phyloP scores from a whole-genome alignment of 495 filamentous ascomycete species.

The Rhizodiscina lignyota region DNA sequence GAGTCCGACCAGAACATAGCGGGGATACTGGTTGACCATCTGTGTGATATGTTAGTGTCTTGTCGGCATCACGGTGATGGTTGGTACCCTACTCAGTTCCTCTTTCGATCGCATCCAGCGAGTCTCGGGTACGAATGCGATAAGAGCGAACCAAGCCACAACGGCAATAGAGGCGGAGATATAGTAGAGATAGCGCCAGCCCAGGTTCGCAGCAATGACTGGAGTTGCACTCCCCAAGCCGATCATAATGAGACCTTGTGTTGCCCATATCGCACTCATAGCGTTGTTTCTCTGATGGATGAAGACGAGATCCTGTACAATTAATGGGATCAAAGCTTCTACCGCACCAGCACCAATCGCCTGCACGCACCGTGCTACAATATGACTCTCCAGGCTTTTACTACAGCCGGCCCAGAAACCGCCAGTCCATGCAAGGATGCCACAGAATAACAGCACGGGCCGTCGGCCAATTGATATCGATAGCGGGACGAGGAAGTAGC shows the following conservation, averaged over 20 bases:
- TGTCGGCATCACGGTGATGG: too few species aligned
- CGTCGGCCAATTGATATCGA: conserved; percentile 16
- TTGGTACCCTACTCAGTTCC: conserved; percentile 4
- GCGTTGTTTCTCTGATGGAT: conserved; percentile 16
- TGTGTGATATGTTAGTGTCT: too few species aligned
- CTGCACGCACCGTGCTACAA: conserved; percentile 10
- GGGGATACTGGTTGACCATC: conserved; percentile 1
- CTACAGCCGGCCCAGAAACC: conserved; percentile 13
- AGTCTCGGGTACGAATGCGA: conserved; percentile 13
- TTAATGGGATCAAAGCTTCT: conserved; percentile 15
- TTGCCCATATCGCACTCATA: conserved; percentile 11
- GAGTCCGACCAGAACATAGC: conserved; percentile 5
- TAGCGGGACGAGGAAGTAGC: conserved; percentile 14
- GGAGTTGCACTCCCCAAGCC: conserved; percentile 11
- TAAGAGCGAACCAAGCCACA: conserved; percentile 11
- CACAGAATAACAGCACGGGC: conserved; percentile 13
- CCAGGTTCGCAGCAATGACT: conserved; percentile 9
- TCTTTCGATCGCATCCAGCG: conserved; percentile 11
- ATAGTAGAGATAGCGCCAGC: conserved; percentile 17
- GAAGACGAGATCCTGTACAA: conserved; percentile 16
- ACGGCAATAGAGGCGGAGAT: conserved; percentile 11
- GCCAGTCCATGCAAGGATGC: conserved; percentile 13
- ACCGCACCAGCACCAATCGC: conserved; percentile 14
- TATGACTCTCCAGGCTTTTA: conserved; percentile 8
- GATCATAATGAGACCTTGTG: conserved; percentile 13